phyloP scores from a whole-genome alignment of 768 basidiomycete genomes.

The Holtermannia corniformis region DNA sequence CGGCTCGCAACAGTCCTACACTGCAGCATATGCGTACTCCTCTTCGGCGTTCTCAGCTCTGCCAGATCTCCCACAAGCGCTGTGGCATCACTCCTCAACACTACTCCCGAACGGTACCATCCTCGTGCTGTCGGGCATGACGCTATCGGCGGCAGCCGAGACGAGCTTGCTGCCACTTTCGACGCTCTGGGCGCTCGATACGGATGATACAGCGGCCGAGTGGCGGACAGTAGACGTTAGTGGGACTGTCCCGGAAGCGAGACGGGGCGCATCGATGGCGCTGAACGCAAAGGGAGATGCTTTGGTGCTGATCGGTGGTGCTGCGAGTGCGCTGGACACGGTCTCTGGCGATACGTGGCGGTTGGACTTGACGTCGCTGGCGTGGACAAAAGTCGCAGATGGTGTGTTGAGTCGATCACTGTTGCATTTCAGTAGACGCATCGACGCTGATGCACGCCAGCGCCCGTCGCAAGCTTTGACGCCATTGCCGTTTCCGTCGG shows the following conservation, averaged over 20 bases:
- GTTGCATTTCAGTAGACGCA: not conserved
- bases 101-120: conserved; percentile 61
- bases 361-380: conserved; percentile 16
- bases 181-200: conserved; percentile 58
- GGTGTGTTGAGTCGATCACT: conserved; percentile 43
- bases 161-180: conserved; percentile 50
- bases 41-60: conserved; percentile 51
- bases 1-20: conserved; percentile 56
- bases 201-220: conserved; percentile 43
- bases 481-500: conserved; percentile 62
- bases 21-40: conserved; percentile 57
- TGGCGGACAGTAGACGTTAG: conserved; percentile 54
- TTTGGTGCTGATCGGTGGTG: conserved; percentile 70
- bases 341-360: conserved; percentile 29
- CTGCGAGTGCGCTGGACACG: conserved; percentile 48
- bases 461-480: conserved; percentile 58
- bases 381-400: conserved; percentile 68
- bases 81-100: conserved; percentile 64
- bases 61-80: conserved; percentile 54
- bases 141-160: conserved; percentile 6
- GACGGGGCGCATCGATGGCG: conserved; percentile 20
- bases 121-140: conserved; percentile 61
- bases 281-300: conserved; percentile 44
- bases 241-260: conserved; percentile 44
- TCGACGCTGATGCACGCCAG: conserved; percentile 43